phyloP scores from a whole-genome alignment of 306 rosid species.

The Lupinus albus region DNA sequence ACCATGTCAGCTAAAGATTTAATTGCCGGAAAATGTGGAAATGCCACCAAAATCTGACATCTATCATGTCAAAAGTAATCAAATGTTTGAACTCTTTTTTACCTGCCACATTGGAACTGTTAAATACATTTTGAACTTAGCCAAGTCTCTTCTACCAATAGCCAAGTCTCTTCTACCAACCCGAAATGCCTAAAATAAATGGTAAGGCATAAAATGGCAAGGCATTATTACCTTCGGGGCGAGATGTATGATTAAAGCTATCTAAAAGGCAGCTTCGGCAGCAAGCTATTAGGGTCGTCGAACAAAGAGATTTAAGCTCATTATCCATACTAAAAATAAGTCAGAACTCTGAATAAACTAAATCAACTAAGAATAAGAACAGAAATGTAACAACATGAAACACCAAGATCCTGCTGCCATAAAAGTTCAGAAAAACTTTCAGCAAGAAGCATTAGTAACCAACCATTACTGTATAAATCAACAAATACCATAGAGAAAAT shows the following conservation, averaged over 20 bases:
- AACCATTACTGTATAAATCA: slow-evolving; percentile 49
- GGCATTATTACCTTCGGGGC: slow-evolving; percentile 55
- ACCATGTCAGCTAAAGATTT: slow-evolving; percentile 44
- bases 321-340: slow-evolving; percentile 46
- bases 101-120: slow-evolving; percentile 63
- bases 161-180: slow-evolving; percentile 48
- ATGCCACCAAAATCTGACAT: slow-evolving; percentile 31
- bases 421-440: slow-evolving; percentile 50
- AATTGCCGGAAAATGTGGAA: slow-evolving; percentile 35
- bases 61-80: slow-evolving; percentile 37
- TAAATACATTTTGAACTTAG: slow-evolving; percentile 47
- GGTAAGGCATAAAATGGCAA: slow-evolving; percentile 49
- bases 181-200: slow-evolving; percentile 52
- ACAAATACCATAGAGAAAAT: slow-evolving; percentile 41
- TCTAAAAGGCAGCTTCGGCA: slow-evolving; percentile 52
- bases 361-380: slow-evolving; percentile 36
- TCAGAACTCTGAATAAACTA: slow-evolving; percentile 48
- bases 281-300: slow-evolving; percentile 49
- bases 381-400: slow-evolving; percentile 47
- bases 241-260: slow-evolving; percentile 45
- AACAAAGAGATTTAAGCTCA: slow-evolving; percentile 37
- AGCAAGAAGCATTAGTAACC: slow-evolving; percentile 57
- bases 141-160: too few species aligned
- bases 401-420: slow-evolving; percentile 48
- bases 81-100: slow-evolving; percentile 49